Conservation (phyloP, 768 basidiomycete genomes). For the Mycena latifolia region DNA sequence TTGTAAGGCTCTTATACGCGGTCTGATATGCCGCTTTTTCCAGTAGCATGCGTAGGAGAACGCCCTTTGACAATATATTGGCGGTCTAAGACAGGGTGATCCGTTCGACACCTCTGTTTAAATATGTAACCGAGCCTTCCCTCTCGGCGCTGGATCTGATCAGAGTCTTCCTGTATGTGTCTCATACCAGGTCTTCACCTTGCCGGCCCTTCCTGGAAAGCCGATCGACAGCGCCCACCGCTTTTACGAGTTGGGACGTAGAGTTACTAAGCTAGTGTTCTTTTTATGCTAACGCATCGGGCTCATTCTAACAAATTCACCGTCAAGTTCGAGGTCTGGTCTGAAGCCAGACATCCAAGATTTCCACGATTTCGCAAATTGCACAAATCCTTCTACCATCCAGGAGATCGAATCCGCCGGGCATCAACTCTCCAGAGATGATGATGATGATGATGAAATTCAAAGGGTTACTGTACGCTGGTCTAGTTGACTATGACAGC, state of each 20-base stretch:
- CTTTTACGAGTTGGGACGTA: constrained; percentile 68
- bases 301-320: constrained; percentile 49
- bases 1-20: not conserved
- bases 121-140: constrained; percentile 67
- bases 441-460: too few species aligned
- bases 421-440: too few species aligned
- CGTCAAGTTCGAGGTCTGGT: constrained; percentile 69
- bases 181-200: constrained; percentile 57
- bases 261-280: constrained; percentile 45
- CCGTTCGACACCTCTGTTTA: constrained; percentile 66
- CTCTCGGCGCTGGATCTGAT: constrained; percentile 51
- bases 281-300: not conserved
- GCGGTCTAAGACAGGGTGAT: constrained; percentile 61
- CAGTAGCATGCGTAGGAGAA: constrained; percentile 61
- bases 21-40: not conserved
- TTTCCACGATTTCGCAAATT: constrained; percentile 68
- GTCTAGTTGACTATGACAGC: too few species aligned
- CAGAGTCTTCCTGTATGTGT: constrained; percentile 66
- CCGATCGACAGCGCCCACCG: constrained; percentile 59
- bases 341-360: constrained; percentile 65
- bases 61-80: too few species aligned
- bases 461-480: too few species aligned
- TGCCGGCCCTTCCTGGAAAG: constrained; percentile 47
- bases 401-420: too few species aligned
- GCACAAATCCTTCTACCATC: constrained; percentile 55